Evolutionary conservation across 768 basidiomycete species (phyloP).

Genomic region (Punctularia strigosozonata): DNA sequence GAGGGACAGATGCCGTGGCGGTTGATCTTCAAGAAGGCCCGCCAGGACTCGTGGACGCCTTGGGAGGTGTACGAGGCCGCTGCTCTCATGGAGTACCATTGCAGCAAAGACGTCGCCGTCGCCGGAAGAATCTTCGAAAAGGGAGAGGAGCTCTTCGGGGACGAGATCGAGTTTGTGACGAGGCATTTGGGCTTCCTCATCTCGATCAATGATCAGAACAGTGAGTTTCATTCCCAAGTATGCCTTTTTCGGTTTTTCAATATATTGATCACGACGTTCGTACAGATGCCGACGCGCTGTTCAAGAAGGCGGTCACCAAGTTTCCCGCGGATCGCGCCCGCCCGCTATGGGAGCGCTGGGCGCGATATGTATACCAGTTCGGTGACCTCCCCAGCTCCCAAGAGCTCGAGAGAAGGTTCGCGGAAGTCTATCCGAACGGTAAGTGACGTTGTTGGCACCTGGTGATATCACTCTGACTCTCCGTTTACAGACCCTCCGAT

Average conservation of each 20-base stretch:
- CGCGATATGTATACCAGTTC: constrained; percentile 89
- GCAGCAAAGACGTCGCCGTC: constrained; percentile 64
- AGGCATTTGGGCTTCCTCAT: constrained; percentile 90
- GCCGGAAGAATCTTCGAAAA: constrained; percentile 91
- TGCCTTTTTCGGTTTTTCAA: not conserved
- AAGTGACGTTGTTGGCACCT: constrained; percentile 11
- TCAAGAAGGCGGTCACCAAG: constrained; percentile 75
- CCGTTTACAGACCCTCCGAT: constrained; percentile 66
- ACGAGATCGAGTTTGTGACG: constrained; percentile 77
- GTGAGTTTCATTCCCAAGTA: constrained; percentile 27
- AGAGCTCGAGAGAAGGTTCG: constrained; percentile 82
- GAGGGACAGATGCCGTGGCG: constrained; percentile 79
- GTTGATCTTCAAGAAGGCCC: constrained; percentile 68
- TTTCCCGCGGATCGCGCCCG: constrained; percentile 72
- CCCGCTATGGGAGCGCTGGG: constrained; percentile 93
- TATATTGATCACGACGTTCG: constrained; percentile 5
- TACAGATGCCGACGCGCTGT: constrained; percentile 88
- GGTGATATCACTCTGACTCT: not conserved
- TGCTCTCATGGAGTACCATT: constrained; percentile 91
- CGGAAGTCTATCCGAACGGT: constrained; percentile 84
- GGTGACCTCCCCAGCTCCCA: constrained; percentile 83
- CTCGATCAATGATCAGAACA: constrained; percentile 89
- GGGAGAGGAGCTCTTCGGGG: constrained; percentile 73
- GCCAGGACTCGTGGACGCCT: constrained; percentile 61
- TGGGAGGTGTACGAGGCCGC: constrained; percentile 95